Base-by-base conservation (phyloP, 2,329 filamentous ascomycete genomes). In the Torrubiella hemipterigena region DNA sequence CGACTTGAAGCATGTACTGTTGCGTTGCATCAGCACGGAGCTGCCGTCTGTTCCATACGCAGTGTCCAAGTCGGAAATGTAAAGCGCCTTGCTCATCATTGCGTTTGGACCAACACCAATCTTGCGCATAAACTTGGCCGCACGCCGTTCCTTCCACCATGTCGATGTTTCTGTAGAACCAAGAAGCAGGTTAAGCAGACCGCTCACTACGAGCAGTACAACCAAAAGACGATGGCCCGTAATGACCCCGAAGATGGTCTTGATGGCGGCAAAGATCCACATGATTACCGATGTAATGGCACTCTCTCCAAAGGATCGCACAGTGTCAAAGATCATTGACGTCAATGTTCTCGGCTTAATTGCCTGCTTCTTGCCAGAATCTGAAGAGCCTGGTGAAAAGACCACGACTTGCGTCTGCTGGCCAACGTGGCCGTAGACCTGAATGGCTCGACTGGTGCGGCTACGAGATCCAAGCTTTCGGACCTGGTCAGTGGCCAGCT, bases 71-170 rank as follows among this genome's bases (percentile, higher is more conserved):
- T 96, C 89, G 31, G 67, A 67, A 34, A 95, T 58, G 50, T 91
- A 94, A 17, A 98, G 74, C 7, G 83, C 76, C 52, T 80, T 85
- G 55, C 80, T 82, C 82, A 95, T 89, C 39, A 80, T 70, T 14
- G 68, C 56, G 42, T 93, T 81, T 7, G 87, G 84, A 4, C 72
- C 69, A 7, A 96, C 76, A 8, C 89, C 89, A 11, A 96, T 59
- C 10, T 77, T 68, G 20, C 65, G 63, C 85, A 98, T 91, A 52
- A 89, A 94, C 24, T 67, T 77, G 12, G 69, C 71, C 2, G 87
- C 85, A 37, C 73, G 78, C 35, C 85, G 73, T 57, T 96, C 89
- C 27, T 73, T 68, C 81, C 83, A 94, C 86, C 86, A 96, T 3
- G 70, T 65, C 44, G 77, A 74, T 6, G 73, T 72, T 48, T 84